These are phyloP conservation scores for Oryza glumipatula DNA, from an alignment of 176 grass and related monocot genomes.

Conservation along the genomic window DNA sequence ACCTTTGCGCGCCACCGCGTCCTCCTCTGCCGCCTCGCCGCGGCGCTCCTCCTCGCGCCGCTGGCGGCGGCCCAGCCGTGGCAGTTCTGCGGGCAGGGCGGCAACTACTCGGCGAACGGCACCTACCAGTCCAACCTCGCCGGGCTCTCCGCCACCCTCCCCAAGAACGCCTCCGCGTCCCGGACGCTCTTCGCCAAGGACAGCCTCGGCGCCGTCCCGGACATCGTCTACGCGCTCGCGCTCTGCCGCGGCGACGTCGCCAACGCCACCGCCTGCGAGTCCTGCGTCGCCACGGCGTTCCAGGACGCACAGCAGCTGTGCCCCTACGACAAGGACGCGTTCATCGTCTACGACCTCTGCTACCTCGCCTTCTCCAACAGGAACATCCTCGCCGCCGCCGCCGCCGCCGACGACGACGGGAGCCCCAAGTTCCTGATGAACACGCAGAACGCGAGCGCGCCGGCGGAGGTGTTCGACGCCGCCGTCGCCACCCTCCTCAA, in stretches of 20 bases:
- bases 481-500: conserved; percentile 40
- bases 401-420: not conserved
- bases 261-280: conserved; percentile 24
- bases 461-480: conserved; percentile 23
- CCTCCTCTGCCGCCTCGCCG: not conserved
- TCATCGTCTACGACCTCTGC: conserved; percentile 36
- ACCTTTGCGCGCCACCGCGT: not conserved
- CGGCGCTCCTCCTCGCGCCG: not conserved
- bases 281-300: conserved; percentile 43
- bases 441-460: not conserved
- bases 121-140: conserved; percentile 47
- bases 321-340: not conserved
- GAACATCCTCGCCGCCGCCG: conserved; percentile 6
- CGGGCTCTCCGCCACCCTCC: conserved; percentile 44
- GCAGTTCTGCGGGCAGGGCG: not conserved
- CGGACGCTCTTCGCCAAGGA: conserved; percentile 25
- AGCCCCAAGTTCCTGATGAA: accelerated
- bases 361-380: conserved; percentile 40
- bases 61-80: not conserved
- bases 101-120: conserved; percentile 22
- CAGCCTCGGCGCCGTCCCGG: conserved; percentile 17
- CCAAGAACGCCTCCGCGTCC: conserved; percentile 5
- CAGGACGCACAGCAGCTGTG: conserved; percentile 10
- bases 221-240: conserved; percentile 40
- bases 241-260: conserved; percentile 52